Evolutionary conservation across 768 basidiomycete genomes (phyloP), one percentile per base, ranked within the genome.

Genomic region (Russula griseocarnosa): DNA sequence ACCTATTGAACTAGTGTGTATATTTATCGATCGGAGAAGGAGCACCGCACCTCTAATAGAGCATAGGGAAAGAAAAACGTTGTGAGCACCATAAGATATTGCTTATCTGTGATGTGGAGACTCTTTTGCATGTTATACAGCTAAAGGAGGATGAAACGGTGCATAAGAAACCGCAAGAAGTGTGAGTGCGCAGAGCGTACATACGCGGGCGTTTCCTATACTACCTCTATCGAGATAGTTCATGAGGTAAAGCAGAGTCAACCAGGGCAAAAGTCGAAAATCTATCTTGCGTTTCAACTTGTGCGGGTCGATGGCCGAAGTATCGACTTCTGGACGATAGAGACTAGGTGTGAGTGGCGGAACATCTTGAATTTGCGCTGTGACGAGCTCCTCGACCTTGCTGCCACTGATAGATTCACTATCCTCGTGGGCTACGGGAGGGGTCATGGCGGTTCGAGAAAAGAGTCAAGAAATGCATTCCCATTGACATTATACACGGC

Each of bases 221-320:
- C 36, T 55, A 16, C 53, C 53, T 38, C 53, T 36, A 22, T 55
- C 53, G 13, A 55, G 53, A 38, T 8, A 55, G 36, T 16, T 36
- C 53, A 55, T 36, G 22, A 55, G 53, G n/a, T 55, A 55, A 16
- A 55, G 53, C 22, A 55, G 53, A 38, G 53, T 16, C 34, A 55
- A n/a, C 53, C 53, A 55, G 16, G 53, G 53, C 53, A 55, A 24
- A 16, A 55, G 36, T 38, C 34, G 53, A 22, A 55, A 24, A 38
- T 55, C 53, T 38, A 55, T 55, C 53, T 55, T 55, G 53, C 53
- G 34, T 10, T 55, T 55, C 53, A 55, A 24, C 34, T 34, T 55
- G 53, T 14, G 13, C 3, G 53, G 53, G 53, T 55, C 34, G 22
- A 55, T 22, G 22, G 34, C 13, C 3, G 53, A 55, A 24, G 28